Conservation (phyloP, 768 basidiomycete genomes). For the Tricholoma saponaceum region DNA sequence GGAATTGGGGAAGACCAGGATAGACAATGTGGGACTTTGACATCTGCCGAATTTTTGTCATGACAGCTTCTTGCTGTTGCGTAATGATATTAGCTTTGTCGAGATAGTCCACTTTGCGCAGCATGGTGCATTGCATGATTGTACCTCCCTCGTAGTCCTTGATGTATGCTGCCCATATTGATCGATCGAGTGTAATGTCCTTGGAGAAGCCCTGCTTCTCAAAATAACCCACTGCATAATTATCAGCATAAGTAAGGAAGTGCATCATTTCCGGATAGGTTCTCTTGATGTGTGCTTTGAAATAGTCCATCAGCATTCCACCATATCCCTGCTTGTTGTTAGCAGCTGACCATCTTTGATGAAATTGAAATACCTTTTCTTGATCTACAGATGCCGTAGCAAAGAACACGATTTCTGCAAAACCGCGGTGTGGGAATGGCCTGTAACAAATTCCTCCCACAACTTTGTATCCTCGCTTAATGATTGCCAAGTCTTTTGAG, state of each 20-base stretch:
- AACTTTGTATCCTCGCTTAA: constrained; percentile 92
- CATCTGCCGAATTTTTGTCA: constrained; percentile 82
- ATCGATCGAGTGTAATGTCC: constrained; percentile 88
- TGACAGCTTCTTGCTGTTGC: constrained; percentile 84
- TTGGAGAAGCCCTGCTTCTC: constrained; percentile 99
- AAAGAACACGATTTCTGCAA: constrained; percentile 98
- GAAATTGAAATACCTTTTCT: constrained; percentile 66
- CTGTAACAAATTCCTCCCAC: constrained; percentile 98
- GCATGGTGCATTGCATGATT: constrained; percentile 97
- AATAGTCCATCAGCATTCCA: constrained; percentile 97
- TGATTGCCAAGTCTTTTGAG: constrained; percentile 90
- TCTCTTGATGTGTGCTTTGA: constrained; percentile 86
- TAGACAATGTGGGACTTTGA: constrained; percentile 86
- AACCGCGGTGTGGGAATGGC: constrained; percentile 90
- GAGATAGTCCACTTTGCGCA: constrained; percentile 89
- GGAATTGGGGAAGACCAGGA: constrained; percentile 74
- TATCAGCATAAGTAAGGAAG: constrained; percentile 98
- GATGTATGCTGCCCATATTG: constrained; percentile 98
- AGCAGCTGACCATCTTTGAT: not conserved
- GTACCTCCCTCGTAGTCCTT: constrained; percentile 99
- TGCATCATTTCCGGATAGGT: constrained; percentile 87
- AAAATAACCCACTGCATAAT: constrained; percentile 98
- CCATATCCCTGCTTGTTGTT: constrained; percentile 79
- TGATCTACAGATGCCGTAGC: constrained; percentile 96
- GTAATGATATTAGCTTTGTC: constrained; percentile 71